A percentile compares a stretch with the other conserved stretches of the same genome.
Evolutionary conservation across 495 filamentous ascomycete species (phyloP).

Genomic region (Aspergillus coremiiformis): DNA sequence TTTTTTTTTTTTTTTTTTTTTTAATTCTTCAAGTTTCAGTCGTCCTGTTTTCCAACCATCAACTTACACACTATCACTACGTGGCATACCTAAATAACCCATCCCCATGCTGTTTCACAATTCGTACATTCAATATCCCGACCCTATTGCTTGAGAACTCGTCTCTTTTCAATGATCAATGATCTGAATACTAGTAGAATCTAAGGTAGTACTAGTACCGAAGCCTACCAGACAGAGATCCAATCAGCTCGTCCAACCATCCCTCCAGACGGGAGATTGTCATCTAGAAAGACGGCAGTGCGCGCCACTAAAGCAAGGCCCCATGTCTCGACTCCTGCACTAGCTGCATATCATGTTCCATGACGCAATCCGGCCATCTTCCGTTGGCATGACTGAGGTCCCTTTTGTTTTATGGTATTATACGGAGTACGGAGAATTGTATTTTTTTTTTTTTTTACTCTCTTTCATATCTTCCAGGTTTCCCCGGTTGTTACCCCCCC

Average conservation of each 20-base stretch:
- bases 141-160: neutral
- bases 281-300: conserved; percentile 21
- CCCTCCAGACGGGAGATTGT: conserved; percentile 20
- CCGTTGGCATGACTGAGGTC: conserved; percentile 1
- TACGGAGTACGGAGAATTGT: too few species aligned
- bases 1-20: neutral
- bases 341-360: conserved; percentile 23
- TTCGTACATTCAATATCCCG: neutral
- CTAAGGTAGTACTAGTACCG: neutral
- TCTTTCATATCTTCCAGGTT: neutral
- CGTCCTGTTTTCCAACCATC: neutral
- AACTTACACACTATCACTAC: neutral
- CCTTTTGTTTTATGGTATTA: conserved; percentile 2
- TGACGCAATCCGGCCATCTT: conserved; percentile 18
- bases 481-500: neutral
- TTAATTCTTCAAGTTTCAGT: neutral
- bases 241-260: neutral
- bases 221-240: neutral
- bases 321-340: conserved; percentile 21
- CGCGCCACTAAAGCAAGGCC: conserved; percentile 19
- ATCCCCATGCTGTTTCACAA: neutral
- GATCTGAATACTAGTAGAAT: neutral
- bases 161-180: neutral
- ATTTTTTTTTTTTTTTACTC: neutral
- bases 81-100: neutral